These are phyloP conservation scores for Bipolaris zeicola DNA, from an alignment of 2,329 filamentous ascomycete genomes.

Conservation along the genomic window DNA sequence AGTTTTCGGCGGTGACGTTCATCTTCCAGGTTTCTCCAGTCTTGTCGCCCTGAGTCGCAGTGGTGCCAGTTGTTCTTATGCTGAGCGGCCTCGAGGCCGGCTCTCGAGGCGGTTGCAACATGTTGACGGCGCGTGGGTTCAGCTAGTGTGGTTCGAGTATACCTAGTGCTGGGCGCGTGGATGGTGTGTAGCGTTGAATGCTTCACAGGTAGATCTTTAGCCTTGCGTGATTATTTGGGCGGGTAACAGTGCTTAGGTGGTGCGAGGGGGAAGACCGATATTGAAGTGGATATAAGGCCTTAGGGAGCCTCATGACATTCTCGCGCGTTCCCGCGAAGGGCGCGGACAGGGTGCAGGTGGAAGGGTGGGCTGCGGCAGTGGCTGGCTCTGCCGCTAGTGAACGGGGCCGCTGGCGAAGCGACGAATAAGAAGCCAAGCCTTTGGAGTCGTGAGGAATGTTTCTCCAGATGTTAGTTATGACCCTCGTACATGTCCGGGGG, in stretches of 20 bases:
- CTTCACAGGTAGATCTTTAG: conserved; percentile 5
- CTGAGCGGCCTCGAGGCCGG: conserved; percentile 40
- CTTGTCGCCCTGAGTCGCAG: conserved; percentile 47
- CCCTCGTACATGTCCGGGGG: neutral
- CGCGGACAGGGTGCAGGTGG: conserved; percentile 16
- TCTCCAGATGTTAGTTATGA: conserved; percentile 1
- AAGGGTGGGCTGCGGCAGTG: conserved; percentile 34
- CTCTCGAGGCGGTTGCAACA: conserved; percentile 37
- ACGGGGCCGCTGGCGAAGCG: conserved; percentile 1
- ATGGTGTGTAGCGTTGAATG: conserved; percentile 18
- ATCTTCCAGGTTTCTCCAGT: conserved; percentile 53
- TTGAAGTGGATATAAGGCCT: conserved; percentile 34
- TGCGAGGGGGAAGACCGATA: conserved; percentile 15
- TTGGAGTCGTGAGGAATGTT: conserved; percentile 9
- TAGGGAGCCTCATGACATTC: conserved; percentile 33
- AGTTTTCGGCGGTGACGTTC: conserved; percentile 48
- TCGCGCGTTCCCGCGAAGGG: conserved; percentile 14
- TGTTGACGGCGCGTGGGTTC: conserved; percentile 21
- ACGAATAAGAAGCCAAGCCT: conserved; percentile 1
- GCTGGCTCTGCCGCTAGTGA: conserved; percentile 25
- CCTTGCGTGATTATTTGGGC: conserved; percentile 7
- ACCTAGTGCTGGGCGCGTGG: conserved; percentile 11
- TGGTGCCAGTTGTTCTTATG: conserved; percentile 43
- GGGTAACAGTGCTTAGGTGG: conserved; percentile 11
- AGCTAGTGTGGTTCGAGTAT: neutral